Evolutionary conservation across 192 early-diverging fungal species (phyloP), one percentile per base, ranked within the genome.

Genomic region (Chytriomyces confervae): DNA sequence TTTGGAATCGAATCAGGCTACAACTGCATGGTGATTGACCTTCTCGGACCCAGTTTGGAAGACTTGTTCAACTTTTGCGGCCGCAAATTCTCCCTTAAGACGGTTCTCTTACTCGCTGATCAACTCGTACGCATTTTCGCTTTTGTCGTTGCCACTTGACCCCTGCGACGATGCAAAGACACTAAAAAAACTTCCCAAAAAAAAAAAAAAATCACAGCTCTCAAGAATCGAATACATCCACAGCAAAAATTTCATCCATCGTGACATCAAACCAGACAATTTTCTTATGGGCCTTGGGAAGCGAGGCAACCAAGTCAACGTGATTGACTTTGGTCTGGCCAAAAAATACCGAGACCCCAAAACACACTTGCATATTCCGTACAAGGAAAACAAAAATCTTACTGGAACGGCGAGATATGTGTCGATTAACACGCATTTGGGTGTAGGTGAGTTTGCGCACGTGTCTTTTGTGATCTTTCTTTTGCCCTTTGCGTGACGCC

Each of bases 31-130:
- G 89, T 91, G 18, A 66, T 91, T 27, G 89, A 91, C 77, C 78
- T 91, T 50, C 84, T 91, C 23, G 89, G 89, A 5, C 89, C 89
- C 2, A 78, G 76, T 70, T 69, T 91, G 51, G 89, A 91, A 68
- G 89, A 91, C 72, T 79, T 91, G 16, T 91, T 91, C 82, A 91
- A 91, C 77, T 91, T 89, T 70, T 91, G 89, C 80, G 82, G 89
- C 11, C 80, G 89, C 24, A 91, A 90, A 62, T 91, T 91, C 68
- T 82, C 83, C 24, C 80, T 91, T 9, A 91, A 91, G 70, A 91
- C 88, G 10, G 89, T 91, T 10, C 74, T 91, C 61, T 29, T 79
- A 18, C 77, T 79, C 48, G 77, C 77, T 79, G 89, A 91, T 79
- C 89, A 91, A 71, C 72, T 91, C 76, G 89, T 90, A 77, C 27